phyloP scores from a whole-genome alignment of 2,329 filamentous ascomycete species.

The Paraconiothyrium brasiliense region DNA sequence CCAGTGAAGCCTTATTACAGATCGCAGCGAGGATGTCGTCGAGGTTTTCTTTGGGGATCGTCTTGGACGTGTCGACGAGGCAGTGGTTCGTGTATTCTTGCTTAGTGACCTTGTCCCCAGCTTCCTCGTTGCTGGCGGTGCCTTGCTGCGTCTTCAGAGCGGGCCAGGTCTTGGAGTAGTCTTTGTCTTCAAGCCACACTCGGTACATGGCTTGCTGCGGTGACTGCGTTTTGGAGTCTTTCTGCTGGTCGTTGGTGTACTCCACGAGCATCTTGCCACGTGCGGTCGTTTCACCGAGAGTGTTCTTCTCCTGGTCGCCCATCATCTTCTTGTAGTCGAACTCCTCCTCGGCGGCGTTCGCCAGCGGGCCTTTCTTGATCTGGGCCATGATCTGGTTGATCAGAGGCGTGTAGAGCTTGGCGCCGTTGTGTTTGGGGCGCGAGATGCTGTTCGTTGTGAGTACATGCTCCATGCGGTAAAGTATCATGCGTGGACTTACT shows the following conservation, averaged over 20 bases:
- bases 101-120: too few relatives aligned
- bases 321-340: conserved; percentile 13
- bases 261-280: conserved; percentile 19
- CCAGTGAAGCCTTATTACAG: too few relatives aligned
- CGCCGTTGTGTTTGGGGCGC: neutral
- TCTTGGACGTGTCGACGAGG: too few relatives aligned
- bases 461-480: neutral
- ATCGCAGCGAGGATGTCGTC: too few relatives aligned
- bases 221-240: neutral
- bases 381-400: conserved; percentile 4
- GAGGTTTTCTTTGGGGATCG: too few relatives aligned
- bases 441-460: neutral
- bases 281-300: neutral
- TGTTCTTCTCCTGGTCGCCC: neutral
- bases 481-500: neutral
- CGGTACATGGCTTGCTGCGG: conserved; percentile 12
- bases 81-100: too few relatives aligned
- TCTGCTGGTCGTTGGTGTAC: conserved; percentile 15
- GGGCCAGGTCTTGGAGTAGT: too few relatives aligned
- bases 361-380: conserved; percentile 6
- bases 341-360: neutral
- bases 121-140: too few relatives aligned
- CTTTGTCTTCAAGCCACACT: neutral
- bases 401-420: neutral
- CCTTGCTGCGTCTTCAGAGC: too few relatives aligned